Base-by-base conservation (phyloP, 2,329 filamentous ascomycete genomes). In the Colletotrichum sp. region DNA sequence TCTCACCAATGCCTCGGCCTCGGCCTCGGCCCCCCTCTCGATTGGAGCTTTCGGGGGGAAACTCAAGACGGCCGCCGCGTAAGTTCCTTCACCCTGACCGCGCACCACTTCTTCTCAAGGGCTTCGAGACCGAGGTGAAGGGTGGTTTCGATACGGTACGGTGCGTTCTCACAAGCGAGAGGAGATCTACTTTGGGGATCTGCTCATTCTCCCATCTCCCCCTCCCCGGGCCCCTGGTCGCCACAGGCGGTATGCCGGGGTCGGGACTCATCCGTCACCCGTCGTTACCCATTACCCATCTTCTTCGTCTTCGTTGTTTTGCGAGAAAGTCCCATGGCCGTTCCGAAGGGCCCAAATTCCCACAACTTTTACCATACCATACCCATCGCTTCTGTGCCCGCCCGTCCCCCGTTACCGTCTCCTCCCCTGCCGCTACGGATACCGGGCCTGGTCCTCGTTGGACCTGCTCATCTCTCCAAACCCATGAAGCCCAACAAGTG, bases 241-340 rank as follows among this genome's bases (percentile, higher is more conserved):
- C 55, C 56, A 36, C 52, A 65, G 34, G 43, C 71, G 61, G 58
- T 58, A 59, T 56, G 59, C 71, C 66, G 66, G 71, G 48, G 32
- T 70, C 34, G 71, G 71, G 71, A 73, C 43, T 52, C 48, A 73
- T 69, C 71, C 71, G 65, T 62, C 65, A 36, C 38, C 71, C 64
- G 64, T 63, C 38, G 38, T n/a, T 56, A 59, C 52, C 70, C 70
- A 48, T 70, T 52, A 56, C 48, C 69, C 69, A 67, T 59, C 55
- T 67, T 67, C 63, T 28, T 28, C 34, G 16, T 18, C 30, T n/a
- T 30, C 56, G 30, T n/a, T n/a, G 18, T 18, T 48, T 48, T 48
- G 38, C 38, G 10, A 48, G 18, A 32, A 32, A 38, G 59, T 59
- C 61, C 52, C 61, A 62, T 71, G 16, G 34, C 55, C 72, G 24